Conservation (phyloP, 2,329 filamentous ascomycete species). For the Pyricularia sp. region DNA sequence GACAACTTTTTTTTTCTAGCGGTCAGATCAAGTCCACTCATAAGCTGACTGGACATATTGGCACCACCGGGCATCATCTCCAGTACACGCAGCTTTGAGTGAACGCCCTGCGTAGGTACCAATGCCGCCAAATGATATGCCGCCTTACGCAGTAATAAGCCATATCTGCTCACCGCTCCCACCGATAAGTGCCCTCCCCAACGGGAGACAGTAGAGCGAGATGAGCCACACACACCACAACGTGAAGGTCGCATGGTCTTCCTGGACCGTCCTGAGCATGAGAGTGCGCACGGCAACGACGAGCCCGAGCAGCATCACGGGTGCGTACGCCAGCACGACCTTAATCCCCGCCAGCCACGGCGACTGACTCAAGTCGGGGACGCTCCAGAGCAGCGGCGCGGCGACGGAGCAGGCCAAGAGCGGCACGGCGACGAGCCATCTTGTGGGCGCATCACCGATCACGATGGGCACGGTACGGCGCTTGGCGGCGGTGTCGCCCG, state of each 20-base stretch:
- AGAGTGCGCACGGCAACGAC: not conserved
- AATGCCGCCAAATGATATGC: too few species aligned
- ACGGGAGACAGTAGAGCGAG: slow-evolving; percentile 2
- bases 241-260: slow-evolving; percentile 2
- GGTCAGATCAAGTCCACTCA: too few species aligned
- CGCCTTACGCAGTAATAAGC: too few species aligned
- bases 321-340: not conserved
- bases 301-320: not conserved
- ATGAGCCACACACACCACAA: slow-evolving; percentile 4
- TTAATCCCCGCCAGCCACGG: not conserved
- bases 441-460: not conserved
- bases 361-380: too few species aligned
- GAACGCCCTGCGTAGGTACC: too few species aligned
- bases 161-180: not conserved
- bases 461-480: slow-evolving; percentile 8
- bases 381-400: not conserved
- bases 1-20: too few species aligned
- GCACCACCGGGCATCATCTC: too few species aligned
- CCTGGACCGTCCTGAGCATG: not conserved
- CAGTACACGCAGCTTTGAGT: too few species aligned
- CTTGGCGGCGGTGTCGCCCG: slow-evolving; percentile 10
- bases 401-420: not conserved
- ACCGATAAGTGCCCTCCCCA: slow-evolving; percentile 1
- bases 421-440: slow-evolving; percentile 4
- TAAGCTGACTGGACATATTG: too few species aligned